Conservation (phyloP, 345 rosid species). For the Citrus maxima region DNA sequence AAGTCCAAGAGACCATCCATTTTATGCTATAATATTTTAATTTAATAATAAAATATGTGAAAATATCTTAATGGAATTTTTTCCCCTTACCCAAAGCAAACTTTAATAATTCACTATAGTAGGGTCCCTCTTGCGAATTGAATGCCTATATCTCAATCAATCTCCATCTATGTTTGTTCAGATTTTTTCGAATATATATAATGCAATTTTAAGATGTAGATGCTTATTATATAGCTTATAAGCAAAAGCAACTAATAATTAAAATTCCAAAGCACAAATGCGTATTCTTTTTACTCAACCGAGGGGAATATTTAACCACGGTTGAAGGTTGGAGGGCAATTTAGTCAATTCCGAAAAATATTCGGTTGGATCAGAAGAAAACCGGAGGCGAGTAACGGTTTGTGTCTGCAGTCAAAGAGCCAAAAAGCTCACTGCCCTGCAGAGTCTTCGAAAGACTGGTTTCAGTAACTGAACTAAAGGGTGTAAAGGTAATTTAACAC, state of each 20-base stretch:
- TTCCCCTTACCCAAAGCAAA: conserved; percentile 22
- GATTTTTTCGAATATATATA: not conserved
- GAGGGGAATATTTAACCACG: not conserved
- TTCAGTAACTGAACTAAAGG: not conserved
- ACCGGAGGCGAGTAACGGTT: conserved; percentile 16
- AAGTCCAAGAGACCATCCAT: too few species aligned
- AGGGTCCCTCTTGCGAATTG: not conserved
- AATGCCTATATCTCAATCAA: conserved; percentile 3
- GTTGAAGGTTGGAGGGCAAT: not conserved
- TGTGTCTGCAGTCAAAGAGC: conserved; percentile 19
- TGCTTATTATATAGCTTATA: not conserved
- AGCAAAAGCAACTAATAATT: not conserved
- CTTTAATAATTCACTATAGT: conserved; percentile 21
- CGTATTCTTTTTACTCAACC: not conserved
- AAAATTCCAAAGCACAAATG: not conserved
- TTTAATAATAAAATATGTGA: not conserved
- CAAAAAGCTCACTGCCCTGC: not conserved
- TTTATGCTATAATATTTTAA: not conserved
- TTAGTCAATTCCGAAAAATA: not conserved
- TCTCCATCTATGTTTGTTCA: not conserved
- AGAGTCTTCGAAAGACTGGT: not conserved
- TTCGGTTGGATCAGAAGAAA: not conserved
- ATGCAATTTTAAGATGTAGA: not conserved
- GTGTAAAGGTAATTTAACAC: not conserved
- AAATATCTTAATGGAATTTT: conserved; percentile 3